Percentiles rank a stretch among this genome's conserved stretches.
These are phyloP conservation scores for Oidiodendron maius DNA, from an alignment of 495 filamentous ascomycete genomes.

Conservation along the genomic window DNA sequence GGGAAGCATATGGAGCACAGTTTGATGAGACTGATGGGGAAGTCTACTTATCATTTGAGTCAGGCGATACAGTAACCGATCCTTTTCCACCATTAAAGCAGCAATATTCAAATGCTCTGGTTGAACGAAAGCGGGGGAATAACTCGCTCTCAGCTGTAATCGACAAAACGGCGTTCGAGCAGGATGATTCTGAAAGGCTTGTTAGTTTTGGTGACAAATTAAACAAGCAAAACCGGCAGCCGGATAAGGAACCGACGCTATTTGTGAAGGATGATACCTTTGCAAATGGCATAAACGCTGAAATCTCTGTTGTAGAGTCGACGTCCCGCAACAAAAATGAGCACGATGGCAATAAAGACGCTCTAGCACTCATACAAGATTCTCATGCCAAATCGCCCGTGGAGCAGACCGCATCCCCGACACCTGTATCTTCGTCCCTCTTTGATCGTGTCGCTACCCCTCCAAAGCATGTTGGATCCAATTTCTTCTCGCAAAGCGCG, in stretches of 20 bases:
- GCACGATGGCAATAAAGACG: not conserved
- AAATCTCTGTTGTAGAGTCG: not conserved
- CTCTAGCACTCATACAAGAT: not conserved
- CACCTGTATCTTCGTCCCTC: not conserved
- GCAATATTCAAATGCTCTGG: slow-evolving; percentile 33
- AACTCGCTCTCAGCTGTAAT: slow-evolving; percentile 37
- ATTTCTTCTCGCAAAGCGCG: not conserved
- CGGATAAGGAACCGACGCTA: slow-evolving; percentile 2
- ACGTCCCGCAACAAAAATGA: not conserved
- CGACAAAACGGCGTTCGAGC: slow-evolving; percentile 34
- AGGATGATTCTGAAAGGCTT: not conserved
- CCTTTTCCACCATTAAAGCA: slow-evolving; percentile 36
- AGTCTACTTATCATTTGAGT: slow-evolving; percentile 43
- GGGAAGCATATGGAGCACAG: slow-evolving; percentile 59
- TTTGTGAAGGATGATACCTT: slow-evolving; percentile 1
- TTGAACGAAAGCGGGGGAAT: slow-evolving; percentile 42
- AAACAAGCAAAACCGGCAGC: not conserved
- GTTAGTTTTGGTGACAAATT: not conserved
- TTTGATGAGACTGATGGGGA: slow-evolving; percentile 47
- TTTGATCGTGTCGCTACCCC: not conserved
- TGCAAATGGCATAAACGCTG: not conserved
- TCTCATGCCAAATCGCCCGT: not conserved
- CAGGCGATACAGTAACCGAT: slow-evolving; percentile 16
- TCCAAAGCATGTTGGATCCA: not conserved
- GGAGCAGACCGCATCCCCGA: not conserved